Percentiles rank a stretch among this genome's conserved stretches.
Conservation (phyloP, 352 stramenopile species). For the Globisporangium nunn region DNA sequence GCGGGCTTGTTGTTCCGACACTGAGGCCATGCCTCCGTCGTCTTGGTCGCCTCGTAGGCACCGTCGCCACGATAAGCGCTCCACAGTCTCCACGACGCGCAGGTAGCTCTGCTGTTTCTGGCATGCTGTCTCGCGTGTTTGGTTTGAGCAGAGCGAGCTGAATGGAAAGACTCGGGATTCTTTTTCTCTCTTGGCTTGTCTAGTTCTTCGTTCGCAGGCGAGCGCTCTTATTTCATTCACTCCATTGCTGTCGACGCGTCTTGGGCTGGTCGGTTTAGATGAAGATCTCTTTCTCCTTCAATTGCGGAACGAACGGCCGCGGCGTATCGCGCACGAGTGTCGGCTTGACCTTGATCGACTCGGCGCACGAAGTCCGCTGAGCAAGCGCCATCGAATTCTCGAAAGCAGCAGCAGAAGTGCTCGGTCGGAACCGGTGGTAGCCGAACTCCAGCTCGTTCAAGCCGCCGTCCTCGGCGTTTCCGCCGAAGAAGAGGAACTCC, state of each 20-base stretch:
- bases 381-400: background rate
- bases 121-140: no score
- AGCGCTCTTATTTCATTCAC: no score
- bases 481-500: slow-evolving; percentile 55
- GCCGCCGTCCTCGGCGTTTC: slow-evolving; percentile 29
- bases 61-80: no score
- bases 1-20: no score
- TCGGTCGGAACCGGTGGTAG: slow-evolving; percentile 13
- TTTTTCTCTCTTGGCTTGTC: no score
- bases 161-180: no score
- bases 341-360: slow-evolving; percentile 23
- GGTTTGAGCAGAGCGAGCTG: no score
- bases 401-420: background rate
- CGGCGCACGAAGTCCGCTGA: background rate
- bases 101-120: no score
- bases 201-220: no score
- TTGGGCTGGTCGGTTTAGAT: slow-evolving; percentile 3
- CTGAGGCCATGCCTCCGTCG: no score
- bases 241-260: background rate
- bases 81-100: no score
- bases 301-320: slow-evolving; percentile 26
- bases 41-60: no score
- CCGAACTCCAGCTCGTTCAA: slow-evolving; percentile 25
- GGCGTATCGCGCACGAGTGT: slow-evolving; percentile 41
- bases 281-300: slow-evolving; percentile 10